Base-by-base conservation (phyloP, 148 eudicot species). In the Vaccinium macrocarpon region DNA sequence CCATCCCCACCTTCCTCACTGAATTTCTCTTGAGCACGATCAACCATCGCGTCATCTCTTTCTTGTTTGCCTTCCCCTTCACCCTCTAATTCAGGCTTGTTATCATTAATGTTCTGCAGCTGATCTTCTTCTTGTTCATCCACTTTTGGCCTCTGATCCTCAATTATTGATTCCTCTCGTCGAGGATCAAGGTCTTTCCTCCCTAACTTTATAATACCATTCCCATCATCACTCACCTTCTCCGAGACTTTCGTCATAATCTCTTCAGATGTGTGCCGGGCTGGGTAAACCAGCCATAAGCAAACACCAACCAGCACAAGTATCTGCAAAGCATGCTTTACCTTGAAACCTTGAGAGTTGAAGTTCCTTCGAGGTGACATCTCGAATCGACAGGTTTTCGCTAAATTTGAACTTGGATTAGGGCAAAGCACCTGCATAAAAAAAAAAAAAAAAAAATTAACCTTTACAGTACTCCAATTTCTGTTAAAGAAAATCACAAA, bases 261-360 rank as follows among this genome's bases (percentile, higher is more conserved):
- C 10, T 82, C 88, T 57, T 35, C 89, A 29, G 42, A 82, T 19
- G 90, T 72, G 29, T 92, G 94, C 86, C 94, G 94, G 76, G 91
- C 87, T 81, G 94, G 97, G 81, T 93, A 94, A 74, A 94, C 88
- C 56, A 95, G 86, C 98, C 98, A 95, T 42, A 95, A 73, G 19
- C 95, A 90, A 83, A 95, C 87, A 15, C 92, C 97, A 57, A 93
- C 62, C 86, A 95, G 85, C 50, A 94, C 71, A 76, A 85, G 53
- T 84, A 95, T 55, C 86, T 94, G 98, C 62, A 95, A 76, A 5
- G 87, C 95, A 85, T 95, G 98, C 91, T 95, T 95, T 48, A 95
- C 97, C 88, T 95, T 95, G 38, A 95, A 87, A 32, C 96, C 98
- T 87, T 92, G 90, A 68, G 90, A 86, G 82, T 94, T 91, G 75